phyloP scores from a whole-genome alignment of 2,329 filamentous ascomycete genomes.

The Aspergillus carbonarius region DNA sequence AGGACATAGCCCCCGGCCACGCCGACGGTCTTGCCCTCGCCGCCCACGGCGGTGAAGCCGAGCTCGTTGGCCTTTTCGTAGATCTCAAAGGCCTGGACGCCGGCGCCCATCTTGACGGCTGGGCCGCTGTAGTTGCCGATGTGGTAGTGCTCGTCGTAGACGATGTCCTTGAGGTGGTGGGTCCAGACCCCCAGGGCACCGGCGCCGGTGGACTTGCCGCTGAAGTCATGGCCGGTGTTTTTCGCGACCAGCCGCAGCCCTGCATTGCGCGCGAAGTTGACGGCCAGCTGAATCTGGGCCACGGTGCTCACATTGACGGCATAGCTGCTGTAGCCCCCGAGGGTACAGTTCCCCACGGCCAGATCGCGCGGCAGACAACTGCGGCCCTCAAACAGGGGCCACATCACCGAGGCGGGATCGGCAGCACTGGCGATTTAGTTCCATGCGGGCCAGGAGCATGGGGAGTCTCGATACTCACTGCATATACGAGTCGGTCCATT shows the following conservation, averaged over 20 bases:
- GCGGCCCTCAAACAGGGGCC: constrained; percentile 28
- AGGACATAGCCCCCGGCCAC: constrained; percentile 60
- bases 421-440: no score
- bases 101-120: constrained; percentile 56
- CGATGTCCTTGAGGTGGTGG: constrained; percentile 47
- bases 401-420: constrained; percentile 27
- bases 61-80: constrained; percentile 47
- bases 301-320: constrained; percentile 37
- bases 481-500: constrained; percentile 27
- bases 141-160: constrained; percentile 42
- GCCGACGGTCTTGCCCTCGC: constrained; percentile 54
- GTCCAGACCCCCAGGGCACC: constrained; percentile 53
- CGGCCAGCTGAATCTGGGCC: constrained; percentile 36
- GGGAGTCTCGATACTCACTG: constrained; percentile 30
- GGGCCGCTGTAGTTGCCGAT: constrained; percentile 48
- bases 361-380: constrained; percentile 26
- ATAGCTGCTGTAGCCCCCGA: constrained; percentile 35
- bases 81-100: constrained; percentile 52
- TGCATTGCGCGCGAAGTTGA: constrained; percentile 26
- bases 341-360: constrained; percentile 26
- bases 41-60: constrained; percentile 54
- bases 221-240: constrained; percentile 51
- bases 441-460: no score
- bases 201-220: constrained; percentile 48
- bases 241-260: constrained; percentile 41